Evolutionary conservation across 176 grass and related monocot genomes (phyloP).

Genomic region (Bromus sterilis): DNA sequence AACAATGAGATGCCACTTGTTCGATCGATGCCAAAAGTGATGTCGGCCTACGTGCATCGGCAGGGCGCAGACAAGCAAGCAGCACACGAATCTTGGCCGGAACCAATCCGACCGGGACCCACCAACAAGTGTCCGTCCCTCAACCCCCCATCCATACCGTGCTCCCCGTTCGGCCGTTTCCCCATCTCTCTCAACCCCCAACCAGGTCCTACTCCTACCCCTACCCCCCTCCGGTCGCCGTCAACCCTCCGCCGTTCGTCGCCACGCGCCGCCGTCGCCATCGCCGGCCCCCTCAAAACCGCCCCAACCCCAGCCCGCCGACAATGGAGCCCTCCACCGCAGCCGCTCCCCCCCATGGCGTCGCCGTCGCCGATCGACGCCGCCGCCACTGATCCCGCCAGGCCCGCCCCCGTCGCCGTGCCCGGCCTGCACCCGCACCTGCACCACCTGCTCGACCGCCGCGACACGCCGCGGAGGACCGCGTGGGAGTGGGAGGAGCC

Average conservation of each 20-base stretch:
- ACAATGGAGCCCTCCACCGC: conserved; percentile 1
- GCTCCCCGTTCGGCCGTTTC: background rate
- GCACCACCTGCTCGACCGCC: conserved; percentile 27
- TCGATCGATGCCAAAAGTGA: too few relatives aligned
- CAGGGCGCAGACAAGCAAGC: background rate
- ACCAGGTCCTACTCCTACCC: background rate
- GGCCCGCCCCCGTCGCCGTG: conserved; percentile 10
- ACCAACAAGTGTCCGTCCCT: conserved; percentile 23
- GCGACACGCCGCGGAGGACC: conserved; percentile 16
- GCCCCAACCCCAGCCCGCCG: background rate
- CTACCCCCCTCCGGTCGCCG: background rate
- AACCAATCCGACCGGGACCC: background rate
- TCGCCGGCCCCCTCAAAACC: background rate
- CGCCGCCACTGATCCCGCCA: background rate
- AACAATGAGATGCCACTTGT: too few relatives aligned
- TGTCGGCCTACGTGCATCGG: background rate
- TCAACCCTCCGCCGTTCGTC: background rate
- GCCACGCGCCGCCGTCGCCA: background rate
- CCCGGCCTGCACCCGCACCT: background rate
- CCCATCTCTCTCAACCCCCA: background rate
- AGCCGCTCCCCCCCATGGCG: conserved; percentile 4
- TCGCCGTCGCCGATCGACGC: background rate
- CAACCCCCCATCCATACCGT: background rate
- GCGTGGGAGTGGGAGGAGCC: conserved; percentile 11
- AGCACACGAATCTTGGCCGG: background rate